Evolutionary conservation across 768 basidiomycete species (phyloP).

Genomic region (Cyathus striatus): DNA sequence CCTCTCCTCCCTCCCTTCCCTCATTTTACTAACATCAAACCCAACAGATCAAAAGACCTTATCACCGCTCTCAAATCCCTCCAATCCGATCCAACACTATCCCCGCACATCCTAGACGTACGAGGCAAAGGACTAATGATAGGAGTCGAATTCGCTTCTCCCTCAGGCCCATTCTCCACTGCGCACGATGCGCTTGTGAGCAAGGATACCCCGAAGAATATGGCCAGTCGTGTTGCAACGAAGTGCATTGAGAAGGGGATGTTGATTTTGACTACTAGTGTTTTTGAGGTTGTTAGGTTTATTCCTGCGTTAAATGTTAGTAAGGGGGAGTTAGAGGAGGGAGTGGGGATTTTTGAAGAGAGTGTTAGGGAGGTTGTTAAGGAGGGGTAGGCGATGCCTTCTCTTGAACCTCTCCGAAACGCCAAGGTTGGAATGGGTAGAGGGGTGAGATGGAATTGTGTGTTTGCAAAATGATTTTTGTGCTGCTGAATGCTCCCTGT

Average conservation of each 20-base stretch:
- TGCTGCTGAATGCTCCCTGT: no score
- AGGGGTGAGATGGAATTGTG: no score
- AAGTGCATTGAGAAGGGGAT: slow-evolving; percentile 84
- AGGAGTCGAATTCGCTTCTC: slow-evolving; percentile 71
- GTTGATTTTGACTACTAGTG: slow-evolving; percentile 83
- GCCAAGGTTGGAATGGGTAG: no score
- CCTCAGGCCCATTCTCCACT: slow-evolving; percentile 39
- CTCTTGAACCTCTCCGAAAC: no score
- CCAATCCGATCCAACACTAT: slow-evolving; percentile 44
- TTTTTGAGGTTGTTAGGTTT: slow-evolving; percentile 86
- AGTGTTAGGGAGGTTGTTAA: slow-evolving; percentile 66
- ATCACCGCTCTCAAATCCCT: slow-evolving; percentile 56
- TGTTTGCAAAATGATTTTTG: no score
- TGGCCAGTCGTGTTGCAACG: slow-evolving; percentile 69
- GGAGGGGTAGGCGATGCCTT: slow-evolving; percentile 34
- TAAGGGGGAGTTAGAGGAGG: slow-evolving; percentile 68
- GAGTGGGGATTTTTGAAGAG: slow-evolving; percentile 58
- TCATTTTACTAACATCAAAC: neutral
- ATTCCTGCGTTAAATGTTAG: slow-evolving; percentile 88
- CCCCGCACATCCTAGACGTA: slow-evolving; percentile 71
- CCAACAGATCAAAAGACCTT: slow-evolving; percentile 63
- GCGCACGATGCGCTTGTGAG: neutral
- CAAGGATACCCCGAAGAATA: slow-evolving; percentile 26
- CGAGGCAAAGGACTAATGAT: slow-evolving; percentile 90
- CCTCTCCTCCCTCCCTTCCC: neutral